phyloP scores from a whole-genome alignment of 805 yeast species.

The Metschnikowia proteae region DNA sequence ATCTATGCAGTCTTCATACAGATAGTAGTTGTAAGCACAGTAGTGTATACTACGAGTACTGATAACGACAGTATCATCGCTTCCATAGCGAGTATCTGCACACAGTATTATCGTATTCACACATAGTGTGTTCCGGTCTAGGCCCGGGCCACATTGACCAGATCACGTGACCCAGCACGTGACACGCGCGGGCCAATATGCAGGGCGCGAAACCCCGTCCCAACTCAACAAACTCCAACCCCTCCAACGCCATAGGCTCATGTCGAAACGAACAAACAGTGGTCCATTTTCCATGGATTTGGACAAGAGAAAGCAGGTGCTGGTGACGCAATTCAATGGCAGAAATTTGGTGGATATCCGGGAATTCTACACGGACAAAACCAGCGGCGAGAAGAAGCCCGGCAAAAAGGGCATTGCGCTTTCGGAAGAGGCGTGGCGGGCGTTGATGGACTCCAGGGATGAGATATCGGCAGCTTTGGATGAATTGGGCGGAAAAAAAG shows the following conservation, averaged over 20 bases:
- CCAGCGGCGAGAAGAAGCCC: constrained; percentile 66
- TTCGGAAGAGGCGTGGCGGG: constrained; percentile 53
- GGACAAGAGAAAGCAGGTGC: constrained; percentile 54
- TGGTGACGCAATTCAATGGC: constrained; percentile 69
- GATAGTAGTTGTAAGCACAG: too few relatives aligned
- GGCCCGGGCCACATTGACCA: too few relatives aligned
- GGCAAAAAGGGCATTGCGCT: constrained; percentile 75
- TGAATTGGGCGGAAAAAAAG: not conserved
- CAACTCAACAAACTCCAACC: too few relatives aligned
- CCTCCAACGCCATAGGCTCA: not conserved
- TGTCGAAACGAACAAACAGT: not conserved
- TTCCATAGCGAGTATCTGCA: too few relatives aligned
- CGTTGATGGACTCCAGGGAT: constrained; percentile 42
- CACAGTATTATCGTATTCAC: too few relatives aligned
- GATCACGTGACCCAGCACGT: too few relatives aligned
- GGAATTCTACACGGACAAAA: constrained; percentile 61
- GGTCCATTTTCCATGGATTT: constrained; percentile 10
- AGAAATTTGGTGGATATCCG: constrained; percentile 73
- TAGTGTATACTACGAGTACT: too few relatives aligned
- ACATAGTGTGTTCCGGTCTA: too few relatives aligned
- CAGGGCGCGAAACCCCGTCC: too few relatives aligned
- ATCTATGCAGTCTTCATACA: too few relatives aligned
- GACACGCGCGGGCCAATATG: too few relatives aligned
- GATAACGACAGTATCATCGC: too few relatives aligned
- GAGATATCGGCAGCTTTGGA: constrained; percentile 51